These are phyloP conservation scores for Phanerochaete sordida DNA, from an alignment of 768 basidiomycete species.

Conservation along the genomic window DNA sequence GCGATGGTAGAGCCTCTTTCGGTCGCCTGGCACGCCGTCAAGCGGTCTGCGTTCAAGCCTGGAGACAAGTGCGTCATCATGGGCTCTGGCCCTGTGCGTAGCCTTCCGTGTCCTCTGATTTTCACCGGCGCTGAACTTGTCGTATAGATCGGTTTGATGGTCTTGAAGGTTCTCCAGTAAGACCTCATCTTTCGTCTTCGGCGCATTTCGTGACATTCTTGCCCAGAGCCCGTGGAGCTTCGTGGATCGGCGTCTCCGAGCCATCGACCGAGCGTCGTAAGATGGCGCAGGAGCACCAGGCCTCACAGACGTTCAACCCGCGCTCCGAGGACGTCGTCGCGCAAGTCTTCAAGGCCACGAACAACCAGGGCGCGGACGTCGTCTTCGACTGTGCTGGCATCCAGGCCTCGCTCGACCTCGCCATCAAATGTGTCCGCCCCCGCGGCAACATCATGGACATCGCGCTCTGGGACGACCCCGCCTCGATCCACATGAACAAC, in stretches of 20 bases:
- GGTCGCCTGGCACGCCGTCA: slow-evolving; percentile 44
- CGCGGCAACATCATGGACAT: slow-evolving; percentile 39
- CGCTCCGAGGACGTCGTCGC: slow-evolving; percentile 24
- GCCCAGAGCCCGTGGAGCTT: slow-evolving; percentile 22
- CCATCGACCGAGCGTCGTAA: slow-evolving; percentile 35
- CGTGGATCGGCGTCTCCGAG: slow-evolving; percentile 37
- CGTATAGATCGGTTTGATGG: slow-evolving; percentile 19
- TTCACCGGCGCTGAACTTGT: background rate
- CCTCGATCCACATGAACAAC: slow-evolving; percentile 34
- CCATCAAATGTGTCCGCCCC: slow-evolving; percentile 32
- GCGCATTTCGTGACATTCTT: background rate
- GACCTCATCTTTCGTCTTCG: background rate
- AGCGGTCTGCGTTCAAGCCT: slow-evolving; percentile 33
- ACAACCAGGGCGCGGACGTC: slow-evolving; percentile 37
- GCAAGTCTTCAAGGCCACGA: slow-evolving; percentile 24
- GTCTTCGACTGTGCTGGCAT: slow-evolving; percentile 46
- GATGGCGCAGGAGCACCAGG: slow-evolving; percentile 35
- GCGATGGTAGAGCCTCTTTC: slow-evolving; percentile 46
- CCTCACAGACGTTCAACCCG: slow-evolving; percentile 36
- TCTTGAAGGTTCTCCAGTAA: slow-evolving; percentile 15
- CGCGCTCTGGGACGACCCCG: slow-evolving; percentile 38
- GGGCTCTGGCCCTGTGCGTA: slow-evolving; percentile 43
- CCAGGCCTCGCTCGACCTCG: slow-evolving; percentile 34
- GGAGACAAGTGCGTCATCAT: slow-evolving; percentile 39
- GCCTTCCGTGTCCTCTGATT: background rate